A percentile compares a stretch with the other conserved stretches of the same genome.
Conservation (phyloP, 306 rosid species). For the Glycine latifolia region DNA sequence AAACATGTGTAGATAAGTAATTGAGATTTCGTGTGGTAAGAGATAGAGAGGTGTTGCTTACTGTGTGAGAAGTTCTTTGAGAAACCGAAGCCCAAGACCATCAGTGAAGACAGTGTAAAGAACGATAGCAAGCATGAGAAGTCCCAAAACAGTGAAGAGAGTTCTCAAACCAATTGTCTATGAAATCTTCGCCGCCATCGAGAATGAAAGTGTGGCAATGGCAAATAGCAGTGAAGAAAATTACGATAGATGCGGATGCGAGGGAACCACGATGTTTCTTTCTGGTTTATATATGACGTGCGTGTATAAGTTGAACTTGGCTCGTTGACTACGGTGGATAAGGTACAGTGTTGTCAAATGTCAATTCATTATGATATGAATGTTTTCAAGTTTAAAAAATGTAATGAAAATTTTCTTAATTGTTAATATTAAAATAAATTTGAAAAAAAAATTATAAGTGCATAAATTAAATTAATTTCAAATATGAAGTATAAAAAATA, state of each 20-base stretch:
- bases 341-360: too few species aligned
- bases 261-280: constrained; percentile 29
- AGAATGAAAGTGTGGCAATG: not conserved
- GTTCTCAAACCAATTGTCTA: constrained; percentile 51
- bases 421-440: too few species aligned
- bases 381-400: too few species aligned
- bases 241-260: not conserved
- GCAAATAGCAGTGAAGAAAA: too few species aligned
- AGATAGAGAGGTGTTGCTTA: constrained; percentile 55
- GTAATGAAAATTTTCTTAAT: too few species aligned
- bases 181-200: constrained; percentile 64
- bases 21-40: not conserved
- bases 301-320: not conserved
- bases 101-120: constrained; percentile 63
- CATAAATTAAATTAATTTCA: too few species aligned
- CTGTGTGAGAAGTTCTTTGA: constrained; percentile 71
- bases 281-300: not conserved
- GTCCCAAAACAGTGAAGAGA: constrained; percentile 59
- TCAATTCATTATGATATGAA: too few species aligned
- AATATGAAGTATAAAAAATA: too few species aligned
- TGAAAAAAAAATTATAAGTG: too few species aligned
- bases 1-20: too few species aligned
- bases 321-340: too few species aligned
- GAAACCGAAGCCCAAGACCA: constrained; percentile 74
- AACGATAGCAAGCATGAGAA: constrained; percentile 61